A percentile compares a stretch with the other conserved stretches of the same genome.
Conservation (phyloP, 225 moss, liverwort and hornwort species). For the Sphagnum tenellum region DNA sequence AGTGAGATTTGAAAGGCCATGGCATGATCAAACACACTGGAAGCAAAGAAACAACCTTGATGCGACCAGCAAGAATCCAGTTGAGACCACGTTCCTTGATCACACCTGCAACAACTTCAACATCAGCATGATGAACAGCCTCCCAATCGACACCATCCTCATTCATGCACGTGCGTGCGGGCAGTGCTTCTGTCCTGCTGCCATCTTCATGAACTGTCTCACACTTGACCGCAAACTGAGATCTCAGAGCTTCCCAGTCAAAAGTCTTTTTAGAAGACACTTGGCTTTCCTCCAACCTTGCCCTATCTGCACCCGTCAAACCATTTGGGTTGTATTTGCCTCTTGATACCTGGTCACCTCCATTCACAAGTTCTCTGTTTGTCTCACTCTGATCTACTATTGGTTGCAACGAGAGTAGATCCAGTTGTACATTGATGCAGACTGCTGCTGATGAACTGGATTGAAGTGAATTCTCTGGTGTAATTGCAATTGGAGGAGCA, state of each 20-base stretch:
- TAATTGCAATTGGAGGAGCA: too few relatives aligned
- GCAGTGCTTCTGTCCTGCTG: conserved; percentile 3
- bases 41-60: conserved; percentile 37
- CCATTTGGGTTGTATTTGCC: conserved; percentile 20
- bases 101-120: conserved; percentile 65
- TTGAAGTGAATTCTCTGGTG: too few relatives aligned
- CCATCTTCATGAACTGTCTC: conserved; percentile 16
- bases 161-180: conserved; percentile 20
- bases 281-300: background rate
- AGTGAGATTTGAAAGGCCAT: too few relatives aligned
- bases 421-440: too few relatives aligned
- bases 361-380: conserved; percentile 4
- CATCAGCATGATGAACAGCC: conserved; percentile 50
- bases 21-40: too few relatives aligned
- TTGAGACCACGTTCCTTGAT: conserved; percentile 90
- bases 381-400: too few relatives aligned
- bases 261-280: background rate
- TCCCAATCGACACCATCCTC: conserved; percentile 80
- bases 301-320: background rate
- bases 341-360: conserved; percentile 3
- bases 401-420: too few relatives aligned
- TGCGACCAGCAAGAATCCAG: conserved; percentile 79
- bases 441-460: too few relatives aligned
- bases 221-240: background rate
- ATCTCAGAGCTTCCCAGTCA: conserved; percentile 2